phyloP scores from a whole-genome alignment of 106 monocot species.

The Acorus calamus region DNA sequence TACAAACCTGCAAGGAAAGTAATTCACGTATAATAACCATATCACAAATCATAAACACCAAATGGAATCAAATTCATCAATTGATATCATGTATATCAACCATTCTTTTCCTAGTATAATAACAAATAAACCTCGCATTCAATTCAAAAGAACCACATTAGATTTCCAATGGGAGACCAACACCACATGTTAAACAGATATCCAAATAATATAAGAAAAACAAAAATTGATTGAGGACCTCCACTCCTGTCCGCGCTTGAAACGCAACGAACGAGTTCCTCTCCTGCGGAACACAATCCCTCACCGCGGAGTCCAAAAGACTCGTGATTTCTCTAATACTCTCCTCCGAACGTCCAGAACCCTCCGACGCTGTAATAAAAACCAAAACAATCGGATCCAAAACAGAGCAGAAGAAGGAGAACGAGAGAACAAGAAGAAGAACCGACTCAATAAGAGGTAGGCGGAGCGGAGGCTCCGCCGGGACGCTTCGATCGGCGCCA shows the following conservation, averaged over 20 bases:
- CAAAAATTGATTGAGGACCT: conserved; percentile 20
- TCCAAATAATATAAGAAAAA: neutral
- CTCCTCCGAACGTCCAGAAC: conserved; percentile 4
- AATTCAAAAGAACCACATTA: too few relatives aligned
- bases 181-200: neutral
- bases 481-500: conserved; percentile 59
- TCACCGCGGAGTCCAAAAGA: conserved; percentile 33
- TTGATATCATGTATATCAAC: too few relatives aligned
- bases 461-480: conserved; percentile 37
- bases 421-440: neutral
- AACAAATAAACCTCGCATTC: too few relatives aligned
- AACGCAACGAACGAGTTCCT: conserved; percentile 47
- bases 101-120: too few relatives aligned
- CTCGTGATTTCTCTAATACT: conserved; percentile 19
- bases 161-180: too few relatives aligned
- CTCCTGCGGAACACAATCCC: conserved; percentile 43
- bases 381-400: neutral
- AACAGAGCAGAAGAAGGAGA: neutral
- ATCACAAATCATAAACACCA: neutral
- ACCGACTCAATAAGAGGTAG: conserved; percentile 29
- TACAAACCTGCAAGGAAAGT: conserved; percentile 42
- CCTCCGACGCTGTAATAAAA: conserved; percentile 8
- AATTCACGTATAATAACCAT: neutral
- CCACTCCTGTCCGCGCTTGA: conserved; percentile 56
- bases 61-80: neutral